Conservation (phyloP, 1,139 yeast species). For the Chernovozyma sophiae-reginae region DNA sequence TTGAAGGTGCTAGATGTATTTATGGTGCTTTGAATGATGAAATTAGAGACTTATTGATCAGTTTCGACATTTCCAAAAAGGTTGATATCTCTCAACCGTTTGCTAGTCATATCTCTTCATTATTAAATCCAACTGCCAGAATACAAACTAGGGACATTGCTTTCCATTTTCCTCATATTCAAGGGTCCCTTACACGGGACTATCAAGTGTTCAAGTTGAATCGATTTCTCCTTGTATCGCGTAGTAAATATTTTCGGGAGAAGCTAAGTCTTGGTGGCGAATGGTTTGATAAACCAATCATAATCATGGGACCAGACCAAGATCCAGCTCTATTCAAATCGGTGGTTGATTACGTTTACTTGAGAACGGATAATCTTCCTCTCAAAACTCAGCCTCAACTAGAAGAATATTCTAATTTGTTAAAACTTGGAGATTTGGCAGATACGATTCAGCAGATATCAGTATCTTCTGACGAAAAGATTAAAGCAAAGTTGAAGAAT, state of each 20-base stretch:
- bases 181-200: slow-evolving; percentile 12
- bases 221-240: slow-evolving; percentile 38
- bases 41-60: slow-evolving; percentile 54
- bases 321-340: slow-evolving; percentile 28
- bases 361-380: slow-evolving; percentile 30
- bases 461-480: slow-evolving; percentile 7
- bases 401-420: slow-evolving; percentile 26
- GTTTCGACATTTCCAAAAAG: slow-evolving; percentile 65
- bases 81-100: slow-evolving; percentile 71
- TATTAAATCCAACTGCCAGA: slow-evolving; percentile 22
- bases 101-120: slow-evolving; percentile 61
- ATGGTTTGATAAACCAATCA: slow-evolving; percentile 21
- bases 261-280: slow-evolving; percentile 13
- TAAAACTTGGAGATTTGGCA: slow-evolving; percentile 34
- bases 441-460: slow-evolving; percentile 18
- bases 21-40: slow-evolving; percentile 72
- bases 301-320: slow-evolving; percentile 20
- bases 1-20: slow-evolving; percentile 75
- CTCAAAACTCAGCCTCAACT: slow-evolving; percentile 19
- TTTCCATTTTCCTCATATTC: slow-evolving; percentile 21
- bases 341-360: slow-evolving; percentile 50
- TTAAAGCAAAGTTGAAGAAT: slow-evolving; percentile 27
- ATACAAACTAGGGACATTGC: slow-evolving; percentile 36
- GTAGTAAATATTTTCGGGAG: slow-evolving; percentile 27
- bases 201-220: slow-evolving; percentile 25